Percentiles rank a stretch among this genome's conserved stretches.
Evolutionary conservation across 495 filamentous ascomycete genomes (phyloP).

Genomic region (Trichoderma reesei): DNA sequence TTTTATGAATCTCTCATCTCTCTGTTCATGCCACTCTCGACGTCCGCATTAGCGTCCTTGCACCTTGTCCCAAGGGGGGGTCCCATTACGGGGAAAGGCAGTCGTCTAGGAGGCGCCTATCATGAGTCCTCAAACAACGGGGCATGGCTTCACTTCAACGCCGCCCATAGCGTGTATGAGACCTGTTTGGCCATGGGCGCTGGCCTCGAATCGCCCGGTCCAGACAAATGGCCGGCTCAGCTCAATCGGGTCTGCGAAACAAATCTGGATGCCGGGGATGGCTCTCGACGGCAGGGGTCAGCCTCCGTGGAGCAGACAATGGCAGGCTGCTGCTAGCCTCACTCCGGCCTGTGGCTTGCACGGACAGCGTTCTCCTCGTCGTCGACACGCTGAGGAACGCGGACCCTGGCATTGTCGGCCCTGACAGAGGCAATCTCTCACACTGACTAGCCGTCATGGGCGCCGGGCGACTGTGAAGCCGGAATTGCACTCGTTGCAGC

Average conservation of each 20-base stretch:
- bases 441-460: neutral
- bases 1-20: neutral
- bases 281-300: neutral
- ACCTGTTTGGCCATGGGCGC: constrained; percentile 1
- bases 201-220: neutral
- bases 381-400: neutral
- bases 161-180: constrained; percentile 6
- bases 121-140: constrained; percentile 3
- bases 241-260: neutral
- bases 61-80: neutral
- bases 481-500: constrained; percentile 3
- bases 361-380: neutral
- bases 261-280: neutral
- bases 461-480: constrained; percentile 4
- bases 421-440: neutral
- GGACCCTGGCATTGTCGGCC: neutral
- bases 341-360: neutral
- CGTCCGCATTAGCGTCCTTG: constrained; percentile 1
- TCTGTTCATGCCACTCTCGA: neutral
- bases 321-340: neutral
- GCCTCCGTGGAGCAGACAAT: neutral
- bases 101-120: constrained; percentile 8
- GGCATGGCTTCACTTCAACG: neutral
- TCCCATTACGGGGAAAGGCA: neutral
- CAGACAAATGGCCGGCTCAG: neutral